Evolutionary conservation across 2,329 filamentous ascomycete species (phyloP).

Genomic region (Colletotrichum sojae): DNA sequence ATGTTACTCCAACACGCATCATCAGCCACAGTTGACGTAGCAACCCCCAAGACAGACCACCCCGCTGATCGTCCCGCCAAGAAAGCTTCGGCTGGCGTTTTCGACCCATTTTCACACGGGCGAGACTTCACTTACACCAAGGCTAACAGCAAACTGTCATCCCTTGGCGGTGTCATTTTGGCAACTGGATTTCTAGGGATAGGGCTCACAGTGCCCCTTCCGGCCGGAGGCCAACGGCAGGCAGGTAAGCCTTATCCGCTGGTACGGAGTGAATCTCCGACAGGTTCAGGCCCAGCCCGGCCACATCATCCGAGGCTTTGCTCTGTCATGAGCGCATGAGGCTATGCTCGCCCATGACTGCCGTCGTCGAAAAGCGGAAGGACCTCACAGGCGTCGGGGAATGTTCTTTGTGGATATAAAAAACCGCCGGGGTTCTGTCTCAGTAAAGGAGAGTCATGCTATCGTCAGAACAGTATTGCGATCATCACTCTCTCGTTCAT

Average conservation of each 20-base stretch:
- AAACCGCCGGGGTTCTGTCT: background rate
- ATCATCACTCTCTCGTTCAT: constrained; percentile 16
- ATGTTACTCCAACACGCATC: constrained; percentile 19
- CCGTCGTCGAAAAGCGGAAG: background rate
- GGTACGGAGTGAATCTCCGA: background rate
- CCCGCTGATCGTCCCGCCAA: constrained; percentile 35
- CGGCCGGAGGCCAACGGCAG: background rate
- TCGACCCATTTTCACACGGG: constrained; percentile 4
- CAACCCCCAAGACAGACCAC: constrained; percentile 15
- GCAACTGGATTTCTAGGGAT: constrained; percentile 23
- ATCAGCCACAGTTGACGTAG: constrained; percentile 39
- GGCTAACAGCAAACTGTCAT: background rate
- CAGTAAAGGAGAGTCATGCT: background rate
- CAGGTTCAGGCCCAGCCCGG: background rate
- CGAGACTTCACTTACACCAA: constrained; percentile 7
- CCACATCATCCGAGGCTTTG: constrained; percentile 25
- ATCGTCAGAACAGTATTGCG: background rate
- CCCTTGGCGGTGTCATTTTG: constrained; percentile 19
- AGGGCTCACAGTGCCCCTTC: background rate
- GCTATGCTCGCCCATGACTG: background rate
- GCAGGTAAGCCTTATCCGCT: background rate
- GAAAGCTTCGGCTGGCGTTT: constrained; percentile 37
- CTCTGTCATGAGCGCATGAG: constrained; percentile 19
- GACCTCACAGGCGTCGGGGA: background rate
- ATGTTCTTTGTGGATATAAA: constrained; percentile 1